Evolutionary conservation across 768 basidiomycete genomes (phyloP), one percentile per base, ranked within the genome.

Genomic region (Lentinula guzmanii): DNA sequence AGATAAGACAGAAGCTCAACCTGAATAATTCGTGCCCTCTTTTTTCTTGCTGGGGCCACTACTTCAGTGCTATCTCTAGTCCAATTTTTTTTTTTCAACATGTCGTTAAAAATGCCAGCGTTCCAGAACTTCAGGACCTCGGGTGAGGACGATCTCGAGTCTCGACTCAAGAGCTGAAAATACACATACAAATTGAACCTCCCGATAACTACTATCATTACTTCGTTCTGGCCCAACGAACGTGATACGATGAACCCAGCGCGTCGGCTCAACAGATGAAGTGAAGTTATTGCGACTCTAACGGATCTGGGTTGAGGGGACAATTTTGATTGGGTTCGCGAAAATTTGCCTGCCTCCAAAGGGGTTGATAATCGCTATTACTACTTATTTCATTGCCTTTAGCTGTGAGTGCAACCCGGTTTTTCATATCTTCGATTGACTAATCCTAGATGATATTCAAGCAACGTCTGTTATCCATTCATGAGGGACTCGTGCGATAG

Each of bases 211-310:
- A 41, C 55, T 41, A 24, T n/a, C 21, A 21, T 16, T 33, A n/a
- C 5, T n/a, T 62, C 34, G 63, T 62, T 59, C 54, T 60, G 43
- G 46, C 31, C 34, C 66, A 94, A 94, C 62, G 96, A 99, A 74
- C 90, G 95, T 50, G 96, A 98, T 73, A 94, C 95, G 52, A 98
- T 90, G 52, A 83, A 89, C 61, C 61, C 97, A 98, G 72, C 79
- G 91, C 61, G 98, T 98, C 70, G 96, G 95, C 15, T 70, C 82
- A 52, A 86, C 96, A 64, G 95, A 98, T 75, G 86, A 92, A 52
- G 95, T 75, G 87, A 92, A 52, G 95, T 98, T 62, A 87, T 96
- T 66, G 77, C 77, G 61, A 85, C 90, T 56, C 86, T 98, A 62
- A 83, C 82, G 54, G 87, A 89, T 48, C 84, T 98, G 52, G 52